Conservation (phyloP, 2,329 filamentous ascomycete species). For the Xylariaceae sp. region DNA sequence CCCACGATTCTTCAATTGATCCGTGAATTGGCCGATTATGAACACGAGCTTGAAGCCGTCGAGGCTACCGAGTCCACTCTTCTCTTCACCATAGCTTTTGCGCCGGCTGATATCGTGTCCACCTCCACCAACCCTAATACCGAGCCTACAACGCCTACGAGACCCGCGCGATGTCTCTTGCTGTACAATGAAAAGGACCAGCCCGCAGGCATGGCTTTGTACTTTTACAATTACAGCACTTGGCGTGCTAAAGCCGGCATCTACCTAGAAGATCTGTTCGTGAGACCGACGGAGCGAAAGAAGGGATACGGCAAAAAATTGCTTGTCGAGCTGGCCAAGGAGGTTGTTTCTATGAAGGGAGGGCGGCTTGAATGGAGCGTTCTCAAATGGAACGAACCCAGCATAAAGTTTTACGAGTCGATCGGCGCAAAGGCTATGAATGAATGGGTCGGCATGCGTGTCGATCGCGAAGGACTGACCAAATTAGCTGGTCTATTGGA, state of each 20-base stretch:
- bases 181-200: conserved; percentile 47
- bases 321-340: conserved; percentile 71
- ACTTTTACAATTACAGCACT: conserved; percentile 91
- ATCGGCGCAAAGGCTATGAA: conserved; percentile 63
- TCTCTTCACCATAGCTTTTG: conserved; percentile 73
- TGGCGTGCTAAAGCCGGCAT: conserved; percentile 86
- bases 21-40: conserved; percentile 81
- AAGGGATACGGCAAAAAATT: conserved; percentile 76
- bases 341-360: conserved; percentile 69
- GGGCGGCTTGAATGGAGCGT: conserved; percentile 85
- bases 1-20: conserved; percentile 77
- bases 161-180: conserved; percentile 74
- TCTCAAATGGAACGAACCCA: conserved; percentile 88
- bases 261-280: conserved; percentile 91
- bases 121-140: conserved; percentile 36
- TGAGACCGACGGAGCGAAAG: conserved; percentile 64
- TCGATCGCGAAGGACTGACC: conserved; percentile 61
- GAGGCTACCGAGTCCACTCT: conserved; percentile 75
- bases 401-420: conserved; percentile 78
- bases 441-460: conserved; percentile 72
- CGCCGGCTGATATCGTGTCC: conserved; percentile 43
- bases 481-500: conserved; percentile 51
- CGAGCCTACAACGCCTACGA: conserved; percentile 49
- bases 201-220: conserved; percentile 74
- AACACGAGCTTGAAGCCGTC: conserved; percentile 69